A percentile compares a stretch with the other conserved stretches of the same genome.
Evolutionary conservation across 352 stramenopile species (phyloP).

Genomic region (Globisporangium emineosum): DNA sequence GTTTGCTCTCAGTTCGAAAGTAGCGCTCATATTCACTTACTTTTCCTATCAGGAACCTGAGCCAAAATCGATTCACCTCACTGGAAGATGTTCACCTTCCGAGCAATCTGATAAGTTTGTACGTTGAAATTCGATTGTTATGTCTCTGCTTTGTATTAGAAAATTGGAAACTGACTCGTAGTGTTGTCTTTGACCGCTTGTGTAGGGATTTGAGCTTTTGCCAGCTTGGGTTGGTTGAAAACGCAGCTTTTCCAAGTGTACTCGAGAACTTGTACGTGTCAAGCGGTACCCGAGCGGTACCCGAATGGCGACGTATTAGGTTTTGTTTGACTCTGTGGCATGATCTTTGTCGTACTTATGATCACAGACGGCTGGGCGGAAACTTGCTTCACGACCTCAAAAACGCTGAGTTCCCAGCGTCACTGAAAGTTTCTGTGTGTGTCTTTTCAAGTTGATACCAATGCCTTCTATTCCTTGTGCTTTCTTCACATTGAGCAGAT

Average conservation of each 20-base stretch:
- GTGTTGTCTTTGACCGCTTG: neutral
- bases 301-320: neutral
- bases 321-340: too few relatives aligned
- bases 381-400: constrained; percentile 1
- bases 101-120: neutral
- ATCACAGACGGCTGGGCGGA: constrained; percentile 2
- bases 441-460: neutral
- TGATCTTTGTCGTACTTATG: too few relatives aligned
- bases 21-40: neutral
- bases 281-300: too few relatives aligned
- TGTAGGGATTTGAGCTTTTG: constrained; percentile 3
- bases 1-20: neutral
- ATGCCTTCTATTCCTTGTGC: neutral
- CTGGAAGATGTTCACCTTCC: neutral
- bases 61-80: constrained; percentile 2
- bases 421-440: constrained; percentile 1
- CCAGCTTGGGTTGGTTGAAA: neutral
- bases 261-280: constrained; percentile 4
- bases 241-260: neutral
- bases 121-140: neutral
- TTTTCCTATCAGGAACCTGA: neutral
- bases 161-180: neutral
- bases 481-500: neutral
- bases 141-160: neutral
- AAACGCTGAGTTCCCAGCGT: constrained; percentile 2